Conservation (phyloP, 352 stramenopile genomes). For the Albugo laibachii region DNA sequence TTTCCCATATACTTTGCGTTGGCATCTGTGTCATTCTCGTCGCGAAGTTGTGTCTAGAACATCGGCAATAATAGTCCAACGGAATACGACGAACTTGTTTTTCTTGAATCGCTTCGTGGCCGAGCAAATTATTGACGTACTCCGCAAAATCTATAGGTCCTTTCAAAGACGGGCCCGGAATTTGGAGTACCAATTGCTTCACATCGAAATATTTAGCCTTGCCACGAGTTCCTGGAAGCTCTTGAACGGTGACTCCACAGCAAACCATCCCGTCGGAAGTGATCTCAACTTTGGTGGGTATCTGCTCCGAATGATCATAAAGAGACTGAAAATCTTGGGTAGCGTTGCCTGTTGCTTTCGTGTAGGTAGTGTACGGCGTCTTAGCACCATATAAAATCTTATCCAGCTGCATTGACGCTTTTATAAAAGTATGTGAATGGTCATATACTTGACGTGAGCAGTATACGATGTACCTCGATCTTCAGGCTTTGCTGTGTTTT, state of each 20-base stretch:
- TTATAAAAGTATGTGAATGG: not conserved
- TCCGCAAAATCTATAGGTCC: too few relatives aligned
- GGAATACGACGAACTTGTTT: slow-evolving; percentile 19
- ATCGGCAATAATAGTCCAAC: slow-evolving; percentile 71
- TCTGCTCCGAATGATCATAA: slow-evolving; percentile 70
- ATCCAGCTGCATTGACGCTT: slow-evolving; percentile 44
- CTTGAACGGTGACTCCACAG: slow-evolving; percentile 64
- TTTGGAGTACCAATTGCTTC: not conserved
- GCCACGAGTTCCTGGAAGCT: slow-evolving; percentile 30
- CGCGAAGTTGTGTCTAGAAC: slow-evolving; percentile 49
- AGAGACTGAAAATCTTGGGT: slow-evolving; percentile 66
- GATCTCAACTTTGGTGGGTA: slow-evolving; percentile 65
- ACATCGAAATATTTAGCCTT: not conserved
- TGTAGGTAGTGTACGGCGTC: slow-evolving; percentile 60
- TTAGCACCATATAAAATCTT: slow-evolving; percentile 56
- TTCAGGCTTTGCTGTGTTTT: slow-evolving; percentile 5
- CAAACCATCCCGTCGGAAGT: slow-evolving; percentile 35
- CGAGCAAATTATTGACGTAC: not conserved
- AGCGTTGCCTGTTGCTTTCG: slow-evolving; percentile 34
- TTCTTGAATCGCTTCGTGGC: not conserved
- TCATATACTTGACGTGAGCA: too few relatives aligned
- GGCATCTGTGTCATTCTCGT: slow-evolving; percentile 27
- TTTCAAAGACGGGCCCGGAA: too few relatives aligned
- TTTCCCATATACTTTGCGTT: slow-evolving; percentile 19
- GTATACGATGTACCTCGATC: too few relatives aligned